Conservation (phyloP, 1,284 basidiomycete species). For the Heliocybe sulcata region DNA sequence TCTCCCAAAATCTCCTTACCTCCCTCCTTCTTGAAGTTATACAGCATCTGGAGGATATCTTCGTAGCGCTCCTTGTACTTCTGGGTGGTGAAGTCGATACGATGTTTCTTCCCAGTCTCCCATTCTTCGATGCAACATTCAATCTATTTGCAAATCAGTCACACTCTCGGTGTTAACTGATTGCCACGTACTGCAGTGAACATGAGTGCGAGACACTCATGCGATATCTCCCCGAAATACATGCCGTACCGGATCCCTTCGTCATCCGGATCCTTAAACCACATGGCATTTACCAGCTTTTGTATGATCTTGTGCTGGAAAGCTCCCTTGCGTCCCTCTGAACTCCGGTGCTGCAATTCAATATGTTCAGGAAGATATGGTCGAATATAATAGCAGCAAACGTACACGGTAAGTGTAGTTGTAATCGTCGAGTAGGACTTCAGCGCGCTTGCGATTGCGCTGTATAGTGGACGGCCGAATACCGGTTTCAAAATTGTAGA, state of each 20-base stretch:
- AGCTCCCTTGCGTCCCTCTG: not conserved
- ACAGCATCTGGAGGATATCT: slow-evolving; percentile 1
- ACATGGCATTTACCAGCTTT: slow-evolving; percentile 3
- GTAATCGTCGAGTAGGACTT: not conserved
- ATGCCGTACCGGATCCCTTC: slow-evolving; percentile 1
- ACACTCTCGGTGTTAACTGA: too few species aligned
- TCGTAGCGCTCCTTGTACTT: slow-evolving; percentile 4
- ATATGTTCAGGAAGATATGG: not conserved
- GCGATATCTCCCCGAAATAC: slow-evolving; percentile 5
- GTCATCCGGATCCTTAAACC: slow-evolving; percentile 2
- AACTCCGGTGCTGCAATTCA: not conserved
- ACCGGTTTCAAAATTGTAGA: not conserved
- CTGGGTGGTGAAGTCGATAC: slow-evolving; percentile 5
- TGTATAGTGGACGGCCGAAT: not conserved
- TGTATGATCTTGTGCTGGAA: not conserved
- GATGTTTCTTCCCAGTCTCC: not conserved
- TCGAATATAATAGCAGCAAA: not conserved
- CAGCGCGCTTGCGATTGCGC: not conserved
- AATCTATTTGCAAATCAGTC: slow-evolving; percentile 5
- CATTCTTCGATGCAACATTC: slow-evolving; percentile 10
- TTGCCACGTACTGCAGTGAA: slow-evolving; percentile 5
- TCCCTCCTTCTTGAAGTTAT: slow-evolving; percentile 4
- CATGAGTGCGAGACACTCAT: slow-evolving; percentile 2
- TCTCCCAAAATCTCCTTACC: not conserved
- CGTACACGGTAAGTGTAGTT: not conserved